Evolutionary conservation across 805 yeast genomes (phyloP).

Genomic region (Candida nitratophila): DNA sequence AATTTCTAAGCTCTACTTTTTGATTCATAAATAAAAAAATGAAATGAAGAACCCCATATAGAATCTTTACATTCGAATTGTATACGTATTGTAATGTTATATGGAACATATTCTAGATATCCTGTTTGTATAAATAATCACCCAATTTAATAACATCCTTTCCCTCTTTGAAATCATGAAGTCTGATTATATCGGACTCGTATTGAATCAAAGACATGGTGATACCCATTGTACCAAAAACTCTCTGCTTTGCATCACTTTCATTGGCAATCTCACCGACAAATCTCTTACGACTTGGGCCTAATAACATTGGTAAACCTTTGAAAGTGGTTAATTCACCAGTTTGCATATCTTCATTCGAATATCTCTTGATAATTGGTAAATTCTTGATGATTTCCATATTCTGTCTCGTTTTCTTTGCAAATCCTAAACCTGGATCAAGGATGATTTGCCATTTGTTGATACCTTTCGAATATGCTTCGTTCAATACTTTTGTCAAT

Average conservation of each 20-base stretch:
- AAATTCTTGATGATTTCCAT: conserved; percentile 50
- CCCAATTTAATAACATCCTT: conserved; percentile 50
- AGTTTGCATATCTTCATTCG: conserved; percentile 18
- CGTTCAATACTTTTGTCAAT: conserved; percentile 42
- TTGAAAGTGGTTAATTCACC: conserved; percentile 33
- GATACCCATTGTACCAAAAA: conserved; percentile 69
- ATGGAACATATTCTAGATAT: not conserved
- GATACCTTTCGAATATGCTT: conserved; percentile 35
- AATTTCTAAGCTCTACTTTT: too few species aligned
- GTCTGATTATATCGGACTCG: conserved; percentile 76
- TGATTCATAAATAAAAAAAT: too few species aligned
- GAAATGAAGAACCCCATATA: too few species aligned
- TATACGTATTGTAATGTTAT: too few species aligned
- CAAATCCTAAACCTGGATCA: conserved; percentile 97
- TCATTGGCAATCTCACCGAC: conserved; percentile 69
- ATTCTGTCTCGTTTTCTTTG: conserved; percentile 74
- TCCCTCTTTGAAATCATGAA: conserved; percentile 70
- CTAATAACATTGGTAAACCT: conserved; percentile 65
- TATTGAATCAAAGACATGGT: conserved; percentile 67
- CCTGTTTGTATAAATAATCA: conserved; percentile 63
- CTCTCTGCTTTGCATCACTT: conserved; percentile 51
- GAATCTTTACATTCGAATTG: too few species aligned
- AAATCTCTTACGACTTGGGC: conserved; percentile 85
- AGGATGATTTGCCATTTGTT: conserved; percentile 81
- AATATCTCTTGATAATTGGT: conserved; percentile 41